Percentiles rank a stretch among this genome's conserved stretches.
phyloP scores from a whole-genome alignment of 805 yeast genomes.

The Cyberlindnera japonica region DNA sequence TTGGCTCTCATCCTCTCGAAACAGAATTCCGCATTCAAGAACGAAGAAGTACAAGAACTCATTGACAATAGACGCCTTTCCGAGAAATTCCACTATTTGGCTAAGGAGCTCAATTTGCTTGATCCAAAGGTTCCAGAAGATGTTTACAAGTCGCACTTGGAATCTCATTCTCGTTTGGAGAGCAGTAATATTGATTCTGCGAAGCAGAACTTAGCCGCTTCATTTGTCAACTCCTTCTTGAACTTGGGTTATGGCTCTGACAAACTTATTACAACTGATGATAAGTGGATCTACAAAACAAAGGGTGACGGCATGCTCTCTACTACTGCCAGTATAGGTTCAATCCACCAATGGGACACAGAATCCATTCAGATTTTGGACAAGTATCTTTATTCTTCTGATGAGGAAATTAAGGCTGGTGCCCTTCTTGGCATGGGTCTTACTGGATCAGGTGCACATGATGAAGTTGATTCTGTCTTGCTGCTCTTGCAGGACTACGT shows the following conservation, averaged over 20 bases:
- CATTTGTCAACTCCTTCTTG: conserved; percentile 89
- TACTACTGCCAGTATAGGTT: conserved; percentile 88
- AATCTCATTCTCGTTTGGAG: conserved; percentile 54
- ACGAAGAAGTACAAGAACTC: conserved; percentile 75
- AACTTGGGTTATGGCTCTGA: conserved; percentile 91
- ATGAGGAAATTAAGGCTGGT: conserved; percentile 90
- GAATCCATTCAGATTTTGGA: conserved; percentile 90
- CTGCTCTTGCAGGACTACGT: conserved; percentile 83
- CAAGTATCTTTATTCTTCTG: conserved; percentile 80
- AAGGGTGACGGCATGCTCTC: conserved; percentile 89
- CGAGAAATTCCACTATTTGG: conserved; percentile 75
- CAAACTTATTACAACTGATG: conserved; percentile 72
- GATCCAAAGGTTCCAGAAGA: conserved; percentile 95
- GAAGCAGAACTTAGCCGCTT: conserved; percentile 88
- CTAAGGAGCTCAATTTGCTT: conserved; percentile 80
- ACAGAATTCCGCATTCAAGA: conserved; percentile 78
- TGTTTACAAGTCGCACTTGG: conserved; percentile 86
- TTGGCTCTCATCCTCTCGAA: conserved; percentile 84
- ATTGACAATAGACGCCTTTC: conserved; percentile 75
- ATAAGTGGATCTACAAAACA: conserved; percentile 87
- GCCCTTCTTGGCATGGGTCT: conserved; percentile 94
- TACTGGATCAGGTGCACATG: conserved; percentile 88
- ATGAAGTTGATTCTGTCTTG: conserved; percentile 90
- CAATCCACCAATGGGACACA: conserved; percentile 88
- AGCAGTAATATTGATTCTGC: conserved; percentile 74